Conservation (phyloP, 257 asterid species). For the Primulina huaijiensis region DNA sequence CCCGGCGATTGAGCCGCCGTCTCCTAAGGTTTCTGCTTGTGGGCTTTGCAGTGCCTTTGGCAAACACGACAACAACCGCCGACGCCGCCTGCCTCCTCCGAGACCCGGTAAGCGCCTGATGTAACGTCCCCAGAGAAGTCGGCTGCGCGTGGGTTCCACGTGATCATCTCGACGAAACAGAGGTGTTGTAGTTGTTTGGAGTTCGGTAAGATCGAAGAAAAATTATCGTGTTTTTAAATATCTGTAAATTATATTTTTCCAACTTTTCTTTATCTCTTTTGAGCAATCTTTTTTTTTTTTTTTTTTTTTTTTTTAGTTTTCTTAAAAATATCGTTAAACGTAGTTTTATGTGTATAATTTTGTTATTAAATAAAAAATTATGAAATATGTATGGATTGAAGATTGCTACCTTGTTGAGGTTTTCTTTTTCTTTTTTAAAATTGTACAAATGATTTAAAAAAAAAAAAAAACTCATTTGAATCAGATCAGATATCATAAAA, state of each 20-base stretch:
- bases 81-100: conserved; percentile 17
- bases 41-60: conserved; percentile 49
- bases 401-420: background rate
- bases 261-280: background rate
- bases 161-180: conserved; percentile 19
- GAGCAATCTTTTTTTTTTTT: too few species aligned
- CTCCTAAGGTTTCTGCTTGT: conserved; percentile 52
- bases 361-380: background rate
- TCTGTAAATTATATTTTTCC: background rate
- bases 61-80: conserved; percentile 34
- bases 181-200: conserved; percentile 34
- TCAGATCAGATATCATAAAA: too few species aligned
- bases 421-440: too few species aligned
- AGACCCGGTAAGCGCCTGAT: conserved; percentile 40
- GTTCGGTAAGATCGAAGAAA: background rate
- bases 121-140: conserved; percentile 6
- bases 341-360: background rate
- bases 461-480: too few species aligned
- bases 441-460: too few species aligned
- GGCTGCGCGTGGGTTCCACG: conserved; percentile 16
- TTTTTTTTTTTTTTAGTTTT: too few species aligned
- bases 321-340: too few species aligned
- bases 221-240: background rate
- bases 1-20: conserved; percentile 50
- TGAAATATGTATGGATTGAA: background rate